Evolutionary conservation across 768 basidiomycete genomes (phyloP).

Genomic region (Pisolithus sp.): DNA sequence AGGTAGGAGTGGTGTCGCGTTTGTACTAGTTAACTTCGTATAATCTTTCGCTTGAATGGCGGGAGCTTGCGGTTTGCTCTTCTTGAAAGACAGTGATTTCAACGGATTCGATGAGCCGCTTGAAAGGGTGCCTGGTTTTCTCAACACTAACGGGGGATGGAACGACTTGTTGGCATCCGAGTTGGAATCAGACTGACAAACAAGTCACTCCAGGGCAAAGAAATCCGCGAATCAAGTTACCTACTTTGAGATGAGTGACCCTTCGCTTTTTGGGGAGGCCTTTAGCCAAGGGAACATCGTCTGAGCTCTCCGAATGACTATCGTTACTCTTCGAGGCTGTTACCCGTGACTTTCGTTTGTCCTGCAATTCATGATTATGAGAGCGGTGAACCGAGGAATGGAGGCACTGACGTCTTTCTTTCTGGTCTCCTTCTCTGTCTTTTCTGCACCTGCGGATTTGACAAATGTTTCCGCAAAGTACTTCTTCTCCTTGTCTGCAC

Average conservation of each 20-base stretch:
- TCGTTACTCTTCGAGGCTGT: slow-evolving; percentile 3
- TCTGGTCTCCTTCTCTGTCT: slow-evolving; percentile 8
- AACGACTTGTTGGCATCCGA: slow-evolving; percentile 2
- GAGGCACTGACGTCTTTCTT: slow-evolving; percentile 17
- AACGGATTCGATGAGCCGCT: slow-evolving; percentile 12
- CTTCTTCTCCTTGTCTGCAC: slow-evolving; percentile 34
- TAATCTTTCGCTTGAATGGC: slow-evolving; percentile 12
- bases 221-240: not conserved
- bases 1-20: slow-evolving; percentile 1
- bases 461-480: slow-evolving; percentile 27
- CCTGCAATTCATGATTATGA: slow-evolving; percentile 8
- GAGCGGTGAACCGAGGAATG: not conserved
- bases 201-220: not conserved
- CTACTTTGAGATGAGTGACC: slow-evolving; percentile 9
- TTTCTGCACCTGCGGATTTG: slow-evolving; percentile 12
- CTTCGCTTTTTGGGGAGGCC: slow-evolving; percentile 1
- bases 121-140: slow-evolving; percentile 29
- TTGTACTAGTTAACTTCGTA: not conserved
- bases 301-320: slow-evolving; percentile 9
- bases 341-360: slow-evolving; percentile 12
- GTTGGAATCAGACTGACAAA: slow-evolving; percentile 15
- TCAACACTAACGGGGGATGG: not conserved
- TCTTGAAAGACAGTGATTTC: slow-evolving; percentile 40
- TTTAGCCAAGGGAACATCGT: not conserved
- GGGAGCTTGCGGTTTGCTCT: slow-evolving; percentile 21